Evolutionary conservation across 2,329 filamentous ascomycete species (phyloP).

Genomic region (Scopulariopsis brevicaulis): DNA sequence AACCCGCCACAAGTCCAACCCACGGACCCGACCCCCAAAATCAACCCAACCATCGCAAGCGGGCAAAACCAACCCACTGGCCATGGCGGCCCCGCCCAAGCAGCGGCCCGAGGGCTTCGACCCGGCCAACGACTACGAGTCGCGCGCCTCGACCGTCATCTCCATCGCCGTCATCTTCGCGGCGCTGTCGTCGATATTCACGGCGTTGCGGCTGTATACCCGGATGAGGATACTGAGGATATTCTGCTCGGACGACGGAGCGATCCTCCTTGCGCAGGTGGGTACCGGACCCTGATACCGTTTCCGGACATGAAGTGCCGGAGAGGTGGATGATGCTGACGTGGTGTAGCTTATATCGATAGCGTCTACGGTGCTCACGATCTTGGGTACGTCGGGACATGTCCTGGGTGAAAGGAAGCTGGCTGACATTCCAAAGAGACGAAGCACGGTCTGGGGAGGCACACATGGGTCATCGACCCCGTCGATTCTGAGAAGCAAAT

Average conservation of each 20-base stretch:
- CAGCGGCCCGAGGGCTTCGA: constrained; percentile 1
- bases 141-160: constrained; percentile 10
- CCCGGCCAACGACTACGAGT: constrained; percentile 7
- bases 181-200: constrained; percentile 6
- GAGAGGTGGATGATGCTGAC: constrained; percentile 3
- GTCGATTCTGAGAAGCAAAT: constrained; percentile 11
- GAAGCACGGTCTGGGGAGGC: constrained; percentile 15
- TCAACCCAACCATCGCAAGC: neutral
- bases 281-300: too few relatives aligned
- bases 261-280: constrained; percentile 11
- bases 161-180: constrained; percentile 12
- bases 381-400: neutral
- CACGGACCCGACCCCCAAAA: too few relatives aligned
- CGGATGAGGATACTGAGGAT: constrained; percentile 11
- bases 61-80: neutral
- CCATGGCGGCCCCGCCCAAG: neutral
- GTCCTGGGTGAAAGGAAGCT: neutral
- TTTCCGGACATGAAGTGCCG: too few relatives aligned
- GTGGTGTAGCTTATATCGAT: constrained; percentile 10
- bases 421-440: constrained; percentile 9
- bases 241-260: constrained; percentile 16
- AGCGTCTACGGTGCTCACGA: constrained; percentile 1
- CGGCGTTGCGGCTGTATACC: constrained; percentile 13
- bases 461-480: constrained; percentile 9
- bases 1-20: too few relatives aligned